phyloP scores from a whole-genome alignment of 768 basidiomycete genomes.

The Pisolithus marmoratus region DNA sequence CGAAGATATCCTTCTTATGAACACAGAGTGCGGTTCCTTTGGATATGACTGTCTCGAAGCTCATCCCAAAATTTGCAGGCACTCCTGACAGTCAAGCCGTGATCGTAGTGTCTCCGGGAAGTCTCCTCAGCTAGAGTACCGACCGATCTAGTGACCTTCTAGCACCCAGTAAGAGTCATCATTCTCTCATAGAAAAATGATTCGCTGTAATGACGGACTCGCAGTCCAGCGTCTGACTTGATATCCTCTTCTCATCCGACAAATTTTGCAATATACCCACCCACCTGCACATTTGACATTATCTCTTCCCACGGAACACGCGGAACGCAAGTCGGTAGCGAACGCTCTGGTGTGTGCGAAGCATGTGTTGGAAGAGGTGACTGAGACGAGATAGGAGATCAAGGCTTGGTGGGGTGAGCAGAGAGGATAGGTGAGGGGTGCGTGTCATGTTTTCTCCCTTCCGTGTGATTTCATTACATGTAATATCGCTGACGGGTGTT shows the following conservation, averaged over 20 bases:
- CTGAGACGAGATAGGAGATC: conserved; percentile 85
- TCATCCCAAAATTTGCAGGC: conserved; percentile 36
- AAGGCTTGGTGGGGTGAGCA: conserved; percentile 71
- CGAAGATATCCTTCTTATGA: conserved; percentile 85
- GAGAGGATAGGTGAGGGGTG: conserved; percentile 85
- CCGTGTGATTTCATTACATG: too few relatives aligned
- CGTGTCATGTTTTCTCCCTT: conserved; percentile 21
- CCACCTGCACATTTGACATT: conserved; percentile 28
- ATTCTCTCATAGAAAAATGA: background rate
- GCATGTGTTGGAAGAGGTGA: conserved; percentile 70
- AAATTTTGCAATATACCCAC: conserved; percentile 79
- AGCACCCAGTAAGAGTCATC: conserved; percentile 80
- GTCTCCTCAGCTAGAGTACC: conserved; percentile 73
- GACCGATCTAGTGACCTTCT: conserved; percentile 89
- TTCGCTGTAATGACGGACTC: background rate
- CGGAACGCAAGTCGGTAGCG: conserved; percentile 53
- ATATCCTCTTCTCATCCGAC: conserved; percentile 85
- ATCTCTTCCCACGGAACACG: conserved; percentile 12
- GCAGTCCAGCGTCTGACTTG: conserved; percentile 93
- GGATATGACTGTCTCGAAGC: background rate
- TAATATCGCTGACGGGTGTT: background rate
- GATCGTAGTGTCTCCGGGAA: conserved; percentile 65
- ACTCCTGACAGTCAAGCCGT: conserved; percentile 41
- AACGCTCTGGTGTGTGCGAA: conserved; percentile 60
- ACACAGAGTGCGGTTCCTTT: conserved; percentile 53